Evolutionary conservation across 257 asterid species (phyloP).

Genomic region (Leptodermis oblonga): DNA sequence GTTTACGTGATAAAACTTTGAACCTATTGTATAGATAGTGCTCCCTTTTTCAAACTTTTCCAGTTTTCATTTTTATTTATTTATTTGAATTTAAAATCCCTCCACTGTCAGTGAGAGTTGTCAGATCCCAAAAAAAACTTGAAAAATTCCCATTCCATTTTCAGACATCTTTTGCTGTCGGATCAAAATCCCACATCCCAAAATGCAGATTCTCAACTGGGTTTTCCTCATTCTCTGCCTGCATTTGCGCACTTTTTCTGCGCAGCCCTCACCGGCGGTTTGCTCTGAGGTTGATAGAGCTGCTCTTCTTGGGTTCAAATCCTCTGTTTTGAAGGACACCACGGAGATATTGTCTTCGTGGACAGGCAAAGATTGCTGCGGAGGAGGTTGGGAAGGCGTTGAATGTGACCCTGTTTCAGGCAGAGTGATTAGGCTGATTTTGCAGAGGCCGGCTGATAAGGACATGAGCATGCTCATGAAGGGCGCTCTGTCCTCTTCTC

Average conservation of each 20-base stretch:
- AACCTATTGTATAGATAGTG: no score
- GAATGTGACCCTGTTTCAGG: conserved; percentile 57
- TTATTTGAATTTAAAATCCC: conserved; percentile 8
- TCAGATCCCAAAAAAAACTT: conserved; percentile 21
- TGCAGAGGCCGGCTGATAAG: conserved; percentile 52
- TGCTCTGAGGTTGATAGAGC: conserved; percentile 58
- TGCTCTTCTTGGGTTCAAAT: conserved; percentile 79
- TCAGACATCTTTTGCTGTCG: conserved; percentile 9
- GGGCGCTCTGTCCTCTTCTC: conserved; percentile 63
- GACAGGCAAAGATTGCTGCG: conserved; percentile 69
- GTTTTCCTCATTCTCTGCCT: conserved; percentile 29
- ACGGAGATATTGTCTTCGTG: conserved; percentile 70
- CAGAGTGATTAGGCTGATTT: conserved; percentile 47
- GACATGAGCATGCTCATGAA: conserved; percentile 48
- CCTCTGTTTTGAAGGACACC: conserved; percentile 55
- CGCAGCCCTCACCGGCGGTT: conserved; percentile 11
- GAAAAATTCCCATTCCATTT: conserved; percentile 20
- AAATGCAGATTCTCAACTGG: conserved; percentile 48
- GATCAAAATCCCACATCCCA: conserved; percentile 24
- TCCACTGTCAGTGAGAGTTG: not conserved
- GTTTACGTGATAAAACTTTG: conserved; percentile 37
- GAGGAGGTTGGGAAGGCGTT: conserved; percentile 98
- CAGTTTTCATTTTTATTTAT: not conserved
- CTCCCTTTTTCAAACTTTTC: conserved; percentile 24
- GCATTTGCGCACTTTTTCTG: conserved; percentile 12